phyloP scores from a whole-genome alignment of 1,139 yeast genomes.

The Diutina sp. region DNA sequence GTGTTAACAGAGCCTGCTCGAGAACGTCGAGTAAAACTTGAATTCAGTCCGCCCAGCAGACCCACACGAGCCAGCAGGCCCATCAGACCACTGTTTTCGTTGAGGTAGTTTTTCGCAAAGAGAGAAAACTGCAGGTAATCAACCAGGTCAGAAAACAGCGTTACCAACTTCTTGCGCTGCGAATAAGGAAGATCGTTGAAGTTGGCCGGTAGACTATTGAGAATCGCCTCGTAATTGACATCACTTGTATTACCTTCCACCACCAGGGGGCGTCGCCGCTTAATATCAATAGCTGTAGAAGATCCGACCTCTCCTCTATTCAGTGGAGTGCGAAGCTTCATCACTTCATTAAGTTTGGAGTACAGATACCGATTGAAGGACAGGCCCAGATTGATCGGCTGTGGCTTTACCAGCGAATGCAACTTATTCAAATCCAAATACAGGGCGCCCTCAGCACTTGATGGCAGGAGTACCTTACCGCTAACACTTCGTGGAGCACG shows the following conservation, averaged over 20 bases:
- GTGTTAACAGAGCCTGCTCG: constrained; percentile 21
- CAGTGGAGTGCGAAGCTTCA: constrained; percentile 14
- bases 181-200: constrained; percentile 58
- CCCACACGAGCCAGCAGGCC: constrained; percentile 4
- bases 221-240: constrained; percentile 22
- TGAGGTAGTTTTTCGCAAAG: constrained; percentile 23
- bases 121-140: constrained; percentile 36
- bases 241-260: constrained; percentile 16
- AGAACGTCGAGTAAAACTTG: constrained; percentile 18
- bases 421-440: constrained; percentile 30
- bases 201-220: constrained; percentile 41
- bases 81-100: constrained; percentile 7
- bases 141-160: constrained; percentile 41
- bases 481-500: background rate
- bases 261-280: background rate
- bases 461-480: background rate
- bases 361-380: constrained; percentile 10
- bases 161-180: constrained; percentile 46
- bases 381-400: constrained; percentile 17
- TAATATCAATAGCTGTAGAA: background rate
- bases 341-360: constrained; percentile 16
- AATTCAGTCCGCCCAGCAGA: constrained; percentile 12
- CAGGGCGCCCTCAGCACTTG: constrained; percentile 10
- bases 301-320: background rate
- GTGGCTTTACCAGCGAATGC: constrained; percentile 37